A percentile compares a stretch with the other conserved stretches of the same genome.
Evolutionary conservation across 1,284 basidiomycete species (phyloP).

Genomic region (Trichosporon sp.): DNA sequence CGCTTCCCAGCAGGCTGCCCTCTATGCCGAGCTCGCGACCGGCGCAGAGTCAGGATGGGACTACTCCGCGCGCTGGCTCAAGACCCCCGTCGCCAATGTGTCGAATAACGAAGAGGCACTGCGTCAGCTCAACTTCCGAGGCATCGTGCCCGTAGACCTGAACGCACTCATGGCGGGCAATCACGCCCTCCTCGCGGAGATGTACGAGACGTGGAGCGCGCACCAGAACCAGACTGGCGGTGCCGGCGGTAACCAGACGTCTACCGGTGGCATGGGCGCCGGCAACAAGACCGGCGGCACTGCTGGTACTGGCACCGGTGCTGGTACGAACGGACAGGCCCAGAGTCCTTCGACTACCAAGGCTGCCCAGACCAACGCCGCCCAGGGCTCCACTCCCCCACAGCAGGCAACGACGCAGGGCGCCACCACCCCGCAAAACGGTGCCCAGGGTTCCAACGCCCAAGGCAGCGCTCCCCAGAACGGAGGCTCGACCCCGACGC

Average conservation of each 20-base stretch:
- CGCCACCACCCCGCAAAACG: too few relatives aligned
- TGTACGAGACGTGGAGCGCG: constrained; percentile 61
- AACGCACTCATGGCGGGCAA: constrained; percentile 73
- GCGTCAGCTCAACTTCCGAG: constrained; percentile 70
- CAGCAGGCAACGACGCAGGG: too few relatives aligned
- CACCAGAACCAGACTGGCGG: background rate
- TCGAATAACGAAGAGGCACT: constrained; percentile 63
- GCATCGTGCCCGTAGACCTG: constrained; percentile 73
- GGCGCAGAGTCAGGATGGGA: constrained; percentile 75
- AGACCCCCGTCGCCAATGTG: constrained; percentile 59
- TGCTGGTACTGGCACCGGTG: background rate
- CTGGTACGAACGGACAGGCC: too few relatives aligned
- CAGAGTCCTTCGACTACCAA: too few relatives aligned
- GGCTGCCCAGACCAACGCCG: background rate
- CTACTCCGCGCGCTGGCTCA: constrained; percentile 60
- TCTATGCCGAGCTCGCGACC: constrained; percentile 87
- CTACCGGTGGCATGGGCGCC: background rate
- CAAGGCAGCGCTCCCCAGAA: background rate
- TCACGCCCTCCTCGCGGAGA: constrained; percentile 61
- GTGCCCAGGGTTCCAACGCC: too few relatives aligned
- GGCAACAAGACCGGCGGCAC: too few relatives aligned
- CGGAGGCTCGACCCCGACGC: background rate
- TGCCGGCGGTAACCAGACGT: background rate
- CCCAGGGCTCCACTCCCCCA: background rate
- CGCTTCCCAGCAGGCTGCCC: constrained; percentile 63